These are phyloP conservation scores for Hirschfeldia incana DNA, from an alignment of 345 rosid genomes.

Conservation along the genomic window DNA sequence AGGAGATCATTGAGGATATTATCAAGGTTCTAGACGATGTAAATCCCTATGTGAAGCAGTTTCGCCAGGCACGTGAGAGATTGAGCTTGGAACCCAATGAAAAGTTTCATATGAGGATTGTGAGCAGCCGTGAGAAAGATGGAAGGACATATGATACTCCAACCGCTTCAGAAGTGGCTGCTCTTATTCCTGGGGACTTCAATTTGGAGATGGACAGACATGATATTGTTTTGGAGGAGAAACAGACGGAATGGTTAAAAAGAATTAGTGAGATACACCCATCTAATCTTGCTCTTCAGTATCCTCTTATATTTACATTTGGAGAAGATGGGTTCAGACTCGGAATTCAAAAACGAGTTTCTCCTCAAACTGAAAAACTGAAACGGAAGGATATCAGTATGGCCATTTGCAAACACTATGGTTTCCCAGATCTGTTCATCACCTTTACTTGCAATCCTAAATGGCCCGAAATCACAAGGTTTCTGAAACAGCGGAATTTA, in stretches of 20 bases:
- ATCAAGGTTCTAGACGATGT: neutral
- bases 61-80: neutral
- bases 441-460: neutral
- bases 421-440: too few species aligned
- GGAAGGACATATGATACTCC: neutral
- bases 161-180: neutral
- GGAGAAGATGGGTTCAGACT: too few species aligned
- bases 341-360: too few species aligned
- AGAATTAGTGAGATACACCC: neutral
- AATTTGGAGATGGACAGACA: neutral
- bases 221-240: neutral
- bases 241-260: neutral
- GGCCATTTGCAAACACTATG: too few species aligned
- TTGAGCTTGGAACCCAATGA: neutral
- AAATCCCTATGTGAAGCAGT: neutral
- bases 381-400: too few species aligned
- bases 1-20: neutral
- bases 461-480: neutral
- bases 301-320: too few species aligned
- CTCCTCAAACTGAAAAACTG: too few species aligned
- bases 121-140: too few species aligned
- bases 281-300: too few species aligned
- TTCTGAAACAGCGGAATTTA: neutral
- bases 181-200: neutral
- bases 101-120: too few species aligned